Evolutionary conservation across 495 filamentous ascomycete genomes (phyloP), one percentile per base, ranked within the genome.

Genomic region (Hyaloscypha bicolor): DNA sequence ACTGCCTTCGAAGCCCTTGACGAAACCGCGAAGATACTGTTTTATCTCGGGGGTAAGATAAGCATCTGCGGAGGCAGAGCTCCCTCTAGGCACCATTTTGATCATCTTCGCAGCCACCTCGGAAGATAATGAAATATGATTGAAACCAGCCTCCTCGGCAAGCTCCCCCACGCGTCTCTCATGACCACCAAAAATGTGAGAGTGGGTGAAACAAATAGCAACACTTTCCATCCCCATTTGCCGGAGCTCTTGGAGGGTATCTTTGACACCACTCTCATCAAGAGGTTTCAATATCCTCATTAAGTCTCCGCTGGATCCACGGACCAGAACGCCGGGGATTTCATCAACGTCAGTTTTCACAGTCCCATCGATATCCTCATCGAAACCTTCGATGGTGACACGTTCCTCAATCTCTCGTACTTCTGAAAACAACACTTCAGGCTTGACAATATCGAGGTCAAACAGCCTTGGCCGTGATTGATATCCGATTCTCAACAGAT

Each of bases 11-110:
- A 94, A 93, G 0, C 90, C 90, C 55, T 81, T 82, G 58, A 90
- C 87, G 70, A 99, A 97, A 3, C 93, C 94, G 30, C 87, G 83
- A 69, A 97, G 94, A 75, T 99, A 99, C 76, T 93, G 93, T 75
- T 93, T 93, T 72, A 99, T 97, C 9, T 93, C 91, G 0, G 94
- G 94, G 3, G 94, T 97, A 4, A 99, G 83, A 74, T 99, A 98
- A 5, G 94, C 94, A 79, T 98, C 94, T 9, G 94, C 94, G 29
- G 92, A 95, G 12, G 94, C 92, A n/a, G 92, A 96, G 12, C 93
- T 97, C 16, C 92, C 94, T 57, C 95, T 81, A 33, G 94, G 90
- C 0, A 93, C 89, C 12, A 93, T 78, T 75, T 93, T 94, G 73
- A 93, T 97, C 94, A 97, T 55, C 16, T 55, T 98, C 22, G 94